Evolutionary conservation across 1,139 yeast species (phyloP).

Genomic region (Magnusiomyces tetraspermus): DNA sequence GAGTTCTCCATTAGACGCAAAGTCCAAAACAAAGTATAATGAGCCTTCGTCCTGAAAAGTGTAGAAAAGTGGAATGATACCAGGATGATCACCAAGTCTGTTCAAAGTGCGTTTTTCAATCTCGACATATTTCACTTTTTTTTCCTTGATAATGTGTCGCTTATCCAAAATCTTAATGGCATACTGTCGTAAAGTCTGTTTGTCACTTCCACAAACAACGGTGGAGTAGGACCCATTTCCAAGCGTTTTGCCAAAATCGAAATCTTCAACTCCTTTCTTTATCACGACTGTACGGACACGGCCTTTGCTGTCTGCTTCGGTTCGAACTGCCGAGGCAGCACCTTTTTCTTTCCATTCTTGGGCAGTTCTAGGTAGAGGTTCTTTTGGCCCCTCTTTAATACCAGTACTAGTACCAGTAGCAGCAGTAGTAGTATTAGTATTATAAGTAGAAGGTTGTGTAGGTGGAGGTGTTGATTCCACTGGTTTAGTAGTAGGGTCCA

Average conservation of each 20-base stretch:
- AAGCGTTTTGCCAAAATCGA: slow-evolving; percentile 72
- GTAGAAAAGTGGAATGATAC: slow-evolving; percentile 77
- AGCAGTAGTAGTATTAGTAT: too few relatives aligned
- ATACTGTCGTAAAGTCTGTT: slow-evolving; percentile 59
- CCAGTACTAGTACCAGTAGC: too few relatives aligned
- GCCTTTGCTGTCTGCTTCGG: slow-evolving; percentile 42
- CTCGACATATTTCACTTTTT: slow-evolving; percentile 90
- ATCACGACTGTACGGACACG: slow-evolving; percentile 37
- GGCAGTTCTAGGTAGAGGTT: slow-evolving; percentile 4
- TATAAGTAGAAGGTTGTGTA: too few relatives aligned
- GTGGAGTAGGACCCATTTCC: slow-evolving; percentile 98
- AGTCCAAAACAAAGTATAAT: slow-evolving; percentile 84
- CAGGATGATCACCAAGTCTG: slow-evolving; percentile 74
- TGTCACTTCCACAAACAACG: slow-evolving; percentile 77
- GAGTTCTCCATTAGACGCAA: slow-evolving; percentile 88
- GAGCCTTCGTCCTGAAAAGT: slow-evolving; percentile 90
- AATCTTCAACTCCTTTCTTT: slow-evolving; percentile 60
- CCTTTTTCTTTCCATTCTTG: slow-evolving; percentile 37
- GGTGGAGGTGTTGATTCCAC: too few relatives aligned
- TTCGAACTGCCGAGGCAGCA: slow-evolving; percentile 44
- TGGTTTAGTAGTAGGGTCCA: too few relatives aligned
- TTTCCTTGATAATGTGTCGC: slow-evolving; percentile 88
- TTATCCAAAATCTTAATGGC: slow-evolving; percentile 91
- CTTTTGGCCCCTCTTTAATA: too few relatives aligned
- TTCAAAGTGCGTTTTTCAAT: slow-evolving; percentile 91